phyloP scores from a whole-genome alignment of 306 rosid genomes.

The Casuarina glauca region DNA sequence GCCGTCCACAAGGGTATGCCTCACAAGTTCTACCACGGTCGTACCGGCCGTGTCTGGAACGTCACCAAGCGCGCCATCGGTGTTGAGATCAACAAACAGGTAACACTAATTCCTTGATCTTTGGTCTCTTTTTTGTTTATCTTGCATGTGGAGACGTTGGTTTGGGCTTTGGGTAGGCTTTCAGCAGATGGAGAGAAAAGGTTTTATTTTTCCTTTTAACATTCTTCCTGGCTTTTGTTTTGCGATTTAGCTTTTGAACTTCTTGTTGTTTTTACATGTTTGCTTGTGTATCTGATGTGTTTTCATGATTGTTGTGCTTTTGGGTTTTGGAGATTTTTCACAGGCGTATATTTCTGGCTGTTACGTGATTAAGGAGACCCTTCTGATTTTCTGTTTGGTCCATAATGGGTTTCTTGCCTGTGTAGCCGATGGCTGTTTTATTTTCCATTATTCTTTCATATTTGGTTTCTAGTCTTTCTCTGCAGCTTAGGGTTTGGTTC shows the following conservation, averaged over 20 bases:
- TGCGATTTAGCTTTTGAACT: background rate
- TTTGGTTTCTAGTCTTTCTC: background rate
- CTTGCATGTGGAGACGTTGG: background rate
- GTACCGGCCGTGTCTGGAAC: constrained; percentile 95
- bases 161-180: background rate
- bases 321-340: too few relatives aligned
- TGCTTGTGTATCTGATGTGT: background rate
- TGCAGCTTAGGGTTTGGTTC: background rate
- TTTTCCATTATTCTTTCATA: too few relatives aligned
- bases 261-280: background rate
- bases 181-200: background rate
- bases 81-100: constrained; percentile 93
- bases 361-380: too few relatives aligned
- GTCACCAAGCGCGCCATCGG: constrained; percentile 96
- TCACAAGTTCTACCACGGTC: constrained; percentile 95
- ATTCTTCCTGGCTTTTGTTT: background rate
- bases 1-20: constrained; percentile 99
- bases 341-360: too few relatives aligned
- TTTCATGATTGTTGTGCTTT: background rate
- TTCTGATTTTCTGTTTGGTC: too few relatives aligned
- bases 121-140: background rate
- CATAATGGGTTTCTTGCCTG: too few relatives aligned
- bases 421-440: too few relatives aligned
- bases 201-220: background rate
- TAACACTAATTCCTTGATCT: background rate